Evolutionary conservation across 2,329 filamentous ascomycete species (phyloP), one percentile per base, ranked within the genome.

Genomic region (Stagonosporopsis vannaccii): DNA sequence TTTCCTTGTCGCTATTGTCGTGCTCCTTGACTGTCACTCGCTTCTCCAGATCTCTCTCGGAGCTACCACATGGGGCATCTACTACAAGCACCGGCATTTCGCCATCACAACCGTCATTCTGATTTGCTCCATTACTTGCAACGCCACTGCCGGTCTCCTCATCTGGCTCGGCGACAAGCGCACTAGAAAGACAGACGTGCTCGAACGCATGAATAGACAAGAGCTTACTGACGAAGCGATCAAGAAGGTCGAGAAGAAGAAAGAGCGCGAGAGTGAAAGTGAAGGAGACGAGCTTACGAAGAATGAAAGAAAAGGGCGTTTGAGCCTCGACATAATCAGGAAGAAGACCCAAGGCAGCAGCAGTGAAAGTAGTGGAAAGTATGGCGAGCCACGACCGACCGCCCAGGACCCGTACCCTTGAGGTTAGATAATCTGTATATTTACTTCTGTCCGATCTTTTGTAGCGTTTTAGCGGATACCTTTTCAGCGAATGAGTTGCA

Each of bases 141-240:
- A 96, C 71, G 88, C 92, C 61, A 84, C 84, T 0, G 91, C 89
- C 0, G 91, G 91, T 3, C 76, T 96, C 1, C 72, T 94, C 23
- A 96, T 96, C 71, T 87, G 82, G 62, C 81, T 92, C 15, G 91
- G 91, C 1, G 91, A 94, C 69, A 84, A 87, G 19, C 85, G 84
- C 60, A 92, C 91, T 2, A 81, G 91, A 46, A 96, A 96, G 82
- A 94, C 92, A 83, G 91, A 96, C 37, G 90, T 96, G 0, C 81
- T 92, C 20, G 88, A 93, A 69, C 83, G 88, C 40, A 85, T 95
- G 76, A 86, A 90, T 67, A 81, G 90, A 26, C 91, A 95, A 71
- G 86, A 91, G 61, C 75, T 96, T 52, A 96, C 91, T 0, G 77
- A 82, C 42, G 81, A 87, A 63, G 87, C 86, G 1, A 87, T 89